Percentiles rank a stretch among this genome's conserved stretches.
Conservation (phyloP, 257 asterid species). For the Coffea eugenioides region DNA sequence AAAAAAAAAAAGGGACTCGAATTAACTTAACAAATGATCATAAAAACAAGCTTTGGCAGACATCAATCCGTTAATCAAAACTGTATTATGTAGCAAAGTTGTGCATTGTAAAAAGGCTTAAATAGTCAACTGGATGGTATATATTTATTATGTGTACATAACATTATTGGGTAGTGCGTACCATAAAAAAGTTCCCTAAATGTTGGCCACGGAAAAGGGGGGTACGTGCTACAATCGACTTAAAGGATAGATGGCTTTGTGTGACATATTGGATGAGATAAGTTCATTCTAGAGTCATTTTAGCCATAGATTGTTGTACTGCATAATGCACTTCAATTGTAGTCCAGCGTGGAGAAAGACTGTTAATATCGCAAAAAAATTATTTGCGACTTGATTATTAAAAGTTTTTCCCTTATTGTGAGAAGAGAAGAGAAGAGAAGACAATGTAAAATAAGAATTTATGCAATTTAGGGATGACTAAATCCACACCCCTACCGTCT, state of each 20-base stretch:
- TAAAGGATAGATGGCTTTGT: too few species aligned
- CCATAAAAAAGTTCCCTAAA: too few species aligned
- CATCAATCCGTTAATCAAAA: neutral
- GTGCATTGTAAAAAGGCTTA: neutral
- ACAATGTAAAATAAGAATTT: neutral
- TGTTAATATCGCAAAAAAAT: neutral
- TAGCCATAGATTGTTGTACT: neutral
- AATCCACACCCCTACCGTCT: too few species aligned
- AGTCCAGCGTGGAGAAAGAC: neutral
- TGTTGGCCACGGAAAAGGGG: neutral
- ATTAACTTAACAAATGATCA: neutral
- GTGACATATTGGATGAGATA: neutral
- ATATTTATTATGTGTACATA: too few species aligned
- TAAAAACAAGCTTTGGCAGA: neutral
- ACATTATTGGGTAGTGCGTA: too few species aligned
- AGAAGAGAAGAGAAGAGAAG: neutral
- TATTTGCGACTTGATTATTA: neutral
- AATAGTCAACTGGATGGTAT: neutral
- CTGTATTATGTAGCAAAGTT: neutral
- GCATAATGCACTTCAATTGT: neutral
- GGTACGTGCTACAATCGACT: neutral
- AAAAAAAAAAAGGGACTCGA: neutral
- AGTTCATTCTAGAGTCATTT: neutral
- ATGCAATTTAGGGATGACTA: too few species aligned
- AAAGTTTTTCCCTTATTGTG: neutral